A percentile compares a stretch with the other conserved stretches of the same genome.
phyloP scores from a whole-genome alignment of 202 grass and related monocot species.

The Bolboschoenoplectus hybrid region DNA sequence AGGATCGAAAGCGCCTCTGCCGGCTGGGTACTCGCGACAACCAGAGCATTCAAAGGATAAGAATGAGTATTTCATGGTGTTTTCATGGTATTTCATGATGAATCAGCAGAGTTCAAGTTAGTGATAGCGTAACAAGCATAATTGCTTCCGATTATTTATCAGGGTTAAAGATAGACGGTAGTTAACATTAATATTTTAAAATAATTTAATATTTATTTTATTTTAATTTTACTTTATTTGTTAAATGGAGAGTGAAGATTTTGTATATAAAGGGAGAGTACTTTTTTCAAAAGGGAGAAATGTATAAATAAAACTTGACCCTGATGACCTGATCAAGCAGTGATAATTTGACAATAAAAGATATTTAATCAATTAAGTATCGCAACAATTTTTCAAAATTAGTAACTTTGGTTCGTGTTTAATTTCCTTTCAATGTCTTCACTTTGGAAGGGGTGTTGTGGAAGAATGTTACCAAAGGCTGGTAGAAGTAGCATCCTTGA shows the following conservation, averaged over 20 bases:
- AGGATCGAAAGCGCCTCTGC: slow-evolving; percentile 37
- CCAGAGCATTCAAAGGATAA: slow-evolving; percentile 57
- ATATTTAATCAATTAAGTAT: not conserved
- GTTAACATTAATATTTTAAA: no score
- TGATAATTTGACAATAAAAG: not conserved
- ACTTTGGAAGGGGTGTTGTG: slow-evolving; percentile 35
- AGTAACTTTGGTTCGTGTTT: not conserved
- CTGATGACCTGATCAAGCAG: not conserved
- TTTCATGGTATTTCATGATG: no score
- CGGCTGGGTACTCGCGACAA: slow-evolving; percentile 51
- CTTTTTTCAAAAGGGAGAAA: no score
- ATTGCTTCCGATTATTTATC: not conserved
- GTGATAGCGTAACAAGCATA: not conserved
- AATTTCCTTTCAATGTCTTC: not conserved
- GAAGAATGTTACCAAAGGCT: slow-evolving; percentile 47
- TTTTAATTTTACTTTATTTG: no score
- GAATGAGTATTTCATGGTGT: slow-evolving; percentile 61
- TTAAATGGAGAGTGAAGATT: not conserved
- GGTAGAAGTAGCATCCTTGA: slow-evolving; percentile 38
- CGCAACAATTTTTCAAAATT: not conserved
- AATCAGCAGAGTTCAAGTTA: slow-evolving; percentile 53
- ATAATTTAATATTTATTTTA: no score
- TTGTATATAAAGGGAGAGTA: not conserved
- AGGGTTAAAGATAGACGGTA: not conserved
- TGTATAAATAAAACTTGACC: slow-evolving; percentile 8